Conservation (phyloP, 2,329 filamentous ascomycete species). For the Geosmithia putterillii region DNA sequence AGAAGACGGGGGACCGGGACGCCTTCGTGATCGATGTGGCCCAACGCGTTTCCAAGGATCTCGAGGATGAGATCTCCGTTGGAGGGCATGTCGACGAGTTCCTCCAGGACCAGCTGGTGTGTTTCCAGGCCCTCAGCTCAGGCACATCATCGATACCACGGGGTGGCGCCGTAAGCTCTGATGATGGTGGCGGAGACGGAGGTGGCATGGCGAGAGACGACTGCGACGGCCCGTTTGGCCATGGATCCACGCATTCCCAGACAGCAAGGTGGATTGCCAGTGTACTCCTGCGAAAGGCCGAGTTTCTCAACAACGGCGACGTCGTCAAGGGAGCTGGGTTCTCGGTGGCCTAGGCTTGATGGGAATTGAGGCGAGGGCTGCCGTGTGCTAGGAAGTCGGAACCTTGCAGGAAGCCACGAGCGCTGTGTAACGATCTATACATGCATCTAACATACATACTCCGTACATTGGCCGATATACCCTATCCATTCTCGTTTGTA, state of each 20-base stretch:
- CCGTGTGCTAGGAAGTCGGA: too few relatives aligned
- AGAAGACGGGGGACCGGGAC: conserved; percentile 19
- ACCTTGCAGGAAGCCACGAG: too few relatives aligned
- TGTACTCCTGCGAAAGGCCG: conserved; percentile 32
- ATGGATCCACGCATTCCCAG: conserved; percentile 41
- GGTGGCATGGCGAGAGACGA: conserved; percentile 27
- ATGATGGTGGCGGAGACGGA: background rate
- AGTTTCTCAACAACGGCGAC: conserved; percentile 38
- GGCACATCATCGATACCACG: conserved; percentile 35
- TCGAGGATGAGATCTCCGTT: conserved; percentile 30
- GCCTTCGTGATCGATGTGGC: conserved; percentile 27
- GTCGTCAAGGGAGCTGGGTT: conserved; percentile 34
- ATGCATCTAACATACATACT: too few relatives aligned
- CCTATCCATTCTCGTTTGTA: too few relatives aligned
- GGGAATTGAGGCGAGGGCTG: too few relatives aligned
- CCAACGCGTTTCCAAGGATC: conserved; percentile 27
- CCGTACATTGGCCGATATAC: too few relatives aligned
- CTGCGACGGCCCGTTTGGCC: conserved; percentile 37
- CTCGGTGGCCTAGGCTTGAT: conserved; percentile 1
- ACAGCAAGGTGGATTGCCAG: conserved; percentile 50
- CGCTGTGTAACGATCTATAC: too few relatives aligned
- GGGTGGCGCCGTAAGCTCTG: conserved; percentile 7
- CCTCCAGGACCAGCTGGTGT: conserved; percentile 48
- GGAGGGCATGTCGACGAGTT: conserved; percentile 40
- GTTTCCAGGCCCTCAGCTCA: conserved; percentile 45